Percentiles rank a stretch among this genome's conserved stretches.
phyloP scores from a whole-genome alignment of 768 basidiomycete species.

The Tulasnella sp. region DNA sequence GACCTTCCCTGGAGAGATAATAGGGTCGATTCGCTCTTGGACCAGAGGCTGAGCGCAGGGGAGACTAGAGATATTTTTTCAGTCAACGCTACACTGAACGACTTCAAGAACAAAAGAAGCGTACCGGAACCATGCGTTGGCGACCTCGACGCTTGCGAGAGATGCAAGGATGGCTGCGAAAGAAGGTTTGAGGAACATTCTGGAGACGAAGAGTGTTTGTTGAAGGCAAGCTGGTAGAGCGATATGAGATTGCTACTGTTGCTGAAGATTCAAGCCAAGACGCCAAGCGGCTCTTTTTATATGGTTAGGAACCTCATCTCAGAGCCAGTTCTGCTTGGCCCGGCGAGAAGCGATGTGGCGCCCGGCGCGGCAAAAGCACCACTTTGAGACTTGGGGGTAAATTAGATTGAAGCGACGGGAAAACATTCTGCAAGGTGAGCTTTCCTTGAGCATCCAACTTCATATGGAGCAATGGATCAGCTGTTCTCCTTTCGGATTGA shows the following conservation, averaged over 20 bases:
- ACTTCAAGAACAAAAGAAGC: background rate
- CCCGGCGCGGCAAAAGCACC: background rate
- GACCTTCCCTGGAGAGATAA: slow-evolving; percentile 2
- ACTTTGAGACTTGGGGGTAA: background rate
- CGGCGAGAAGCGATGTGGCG: background rate
- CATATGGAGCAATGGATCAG: background rate
- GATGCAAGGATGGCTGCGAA: background rate
- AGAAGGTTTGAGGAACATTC: slow-evolving; percentile 5
- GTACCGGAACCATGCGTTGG: slow-evolving; percentile 19
- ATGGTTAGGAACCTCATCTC: background rate
- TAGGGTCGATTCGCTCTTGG: slow-evolving; percentile 20
- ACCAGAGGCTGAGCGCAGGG: slow-evolving; percentile 3
- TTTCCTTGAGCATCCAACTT: background rate
- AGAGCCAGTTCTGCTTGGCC: background rate
- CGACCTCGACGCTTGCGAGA: background rate
- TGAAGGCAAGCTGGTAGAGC: background rate
- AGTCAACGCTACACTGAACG: background rate
- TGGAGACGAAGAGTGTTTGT: background rate
- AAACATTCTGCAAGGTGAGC: background rate
- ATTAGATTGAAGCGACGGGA: background rate
- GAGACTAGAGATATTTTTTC: background rate
- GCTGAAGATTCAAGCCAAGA: background rate
- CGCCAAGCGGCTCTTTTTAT: background rate
- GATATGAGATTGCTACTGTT: background rate
- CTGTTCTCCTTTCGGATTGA: background rate